Conservation (phyloP, 1,284 basidiomycete species). For the Melampsora larici-populina region DNA sequence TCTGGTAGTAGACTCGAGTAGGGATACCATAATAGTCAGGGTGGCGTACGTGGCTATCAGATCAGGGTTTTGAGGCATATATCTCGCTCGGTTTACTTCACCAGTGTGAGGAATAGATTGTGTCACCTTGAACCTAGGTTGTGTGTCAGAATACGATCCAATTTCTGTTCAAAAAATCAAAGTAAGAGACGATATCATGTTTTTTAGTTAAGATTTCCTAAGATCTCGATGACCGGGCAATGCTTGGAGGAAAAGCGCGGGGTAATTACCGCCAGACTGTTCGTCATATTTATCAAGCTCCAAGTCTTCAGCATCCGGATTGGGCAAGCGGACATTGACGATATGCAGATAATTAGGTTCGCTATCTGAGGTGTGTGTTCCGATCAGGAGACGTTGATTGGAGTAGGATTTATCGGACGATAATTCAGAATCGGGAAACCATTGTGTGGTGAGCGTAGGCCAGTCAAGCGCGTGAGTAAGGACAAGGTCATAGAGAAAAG, state of each 20-base stretch:
- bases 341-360: constrained; percentile 95
- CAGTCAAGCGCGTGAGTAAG: constrained; percentile 97
- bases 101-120: constrained; percentile 95
- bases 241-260: background rate
- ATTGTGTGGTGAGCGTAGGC: constrained; percentile 96
- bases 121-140: constrained; percentile 78
- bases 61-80: constrained; percentile 98
- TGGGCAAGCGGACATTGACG: constrained; percentile 87
- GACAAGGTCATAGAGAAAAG: constrained; percentile 91
- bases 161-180: constrained; percentile 61
- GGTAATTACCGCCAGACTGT: constrained; percentile 66
- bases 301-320: constrained; percentile 67
- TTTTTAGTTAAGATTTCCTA: constrained; percentile 1
- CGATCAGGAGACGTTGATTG: constrained; percentile 85
- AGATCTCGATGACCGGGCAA: background rate
- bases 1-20: background rate
- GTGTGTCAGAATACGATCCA: constrained; percentile 75
- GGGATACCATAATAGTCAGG: background rate
- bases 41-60: constrained; percentile 72
- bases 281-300: constrained; percentile 83
- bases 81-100: constrained; percentile 94
- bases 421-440: constrained; percentile 85
- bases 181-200: constrained; percentile 10
- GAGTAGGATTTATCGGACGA: constrained; percentile 86
- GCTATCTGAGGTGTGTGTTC: constrained; percentile 95